A percentile compares a stretch with the other conserved stretches of the same genome.
Conservation (phyloP, 1,284 basidiomycete genomes). For the Ceratobasidium theobromae region DNA sequence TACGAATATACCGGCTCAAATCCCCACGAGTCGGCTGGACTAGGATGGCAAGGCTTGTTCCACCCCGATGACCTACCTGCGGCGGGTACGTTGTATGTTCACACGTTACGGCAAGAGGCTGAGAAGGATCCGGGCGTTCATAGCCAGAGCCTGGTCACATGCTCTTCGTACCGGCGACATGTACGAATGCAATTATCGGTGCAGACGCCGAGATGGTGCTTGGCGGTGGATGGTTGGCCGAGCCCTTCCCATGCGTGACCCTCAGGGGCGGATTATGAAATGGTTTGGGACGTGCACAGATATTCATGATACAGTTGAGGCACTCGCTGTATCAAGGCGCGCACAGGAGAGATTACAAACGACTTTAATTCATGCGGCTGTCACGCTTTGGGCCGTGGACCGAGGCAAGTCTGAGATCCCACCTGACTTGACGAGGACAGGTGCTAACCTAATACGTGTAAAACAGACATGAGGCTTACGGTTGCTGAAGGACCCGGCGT, state of each 20-base stretch:
- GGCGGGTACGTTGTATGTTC: conserved; percentile 11
- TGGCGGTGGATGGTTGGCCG: conserved; percentile 31
- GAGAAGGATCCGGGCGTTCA: neutral
- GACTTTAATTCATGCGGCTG: conserved; percentile 27
- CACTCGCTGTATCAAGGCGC: conserved; percentile 8
- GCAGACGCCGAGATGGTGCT: conserved; percentile 17
- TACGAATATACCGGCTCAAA: conserved; percentile 25
- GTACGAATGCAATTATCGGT: conserved; percentile 28
- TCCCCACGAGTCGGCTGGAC: conserved; percentile 21
- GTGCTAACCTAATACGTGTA: too few species aligned
- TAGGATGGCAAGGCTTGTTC: conserved; percentile 25
- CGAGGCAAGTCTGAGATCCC: neutral
- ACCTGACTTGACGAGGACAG: too few species aligned
- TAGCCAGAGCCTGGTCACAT: conserved; percentile 19
- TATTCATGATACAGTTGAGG: conserved; percentile 29
- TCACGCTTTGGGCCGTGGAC: conserved; percentile 25
- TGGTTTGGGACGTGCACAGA: conserved; percentile 31
- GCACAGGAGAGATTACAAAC: conserved; percentile 15
- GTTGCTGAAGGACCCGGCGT: conserved; percentile 29
- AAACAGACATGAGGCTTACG: conserved; percentile 28
- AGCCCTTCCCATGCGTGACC: conserved; percentile 22
- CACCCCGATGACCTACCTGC: conserved; percentile 25
- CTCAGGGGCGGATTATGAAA: conserved; percentile 8
- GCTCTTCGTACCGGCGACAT: conserved; percentile 20
- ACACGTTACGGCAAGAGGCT: too few species aligned